Evolutionary conservation across 352 stramenopile species (phyloP), one percentile per base, ranked within the genome.

Genomic region (Globisporangium splendens): DNA sequence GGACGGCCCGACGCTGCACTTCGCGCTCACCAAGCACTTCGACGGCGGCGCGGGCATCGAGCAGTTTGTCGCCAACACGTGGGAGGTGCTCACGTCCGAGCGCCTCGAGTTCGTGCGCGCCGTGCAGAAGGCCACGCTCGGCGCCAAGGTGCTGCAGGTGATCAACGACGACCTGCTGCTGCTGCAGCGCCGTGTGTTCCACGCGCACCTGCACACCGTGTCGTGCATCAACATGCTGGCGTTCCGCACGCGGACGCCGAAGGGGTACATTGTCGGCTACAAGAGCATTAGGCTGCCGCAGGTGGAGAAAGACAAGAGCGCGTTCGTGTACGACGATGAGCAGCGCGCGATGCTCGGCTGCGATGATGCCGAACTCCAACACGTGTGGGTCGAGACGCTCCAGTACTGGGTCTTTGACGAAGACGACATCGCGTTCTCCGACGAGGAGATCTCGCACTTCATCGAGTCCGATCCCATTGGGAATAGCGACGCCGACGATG

Each of bases 391-490:
- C 28, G 50, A 58, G 14, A 57, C 57, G 20, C 53, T 63, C 14
- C 57, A 63, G 48, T 63, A 41, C 48, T 57, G 48, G 57, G 38
- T 58, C 24, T 57, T 63, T n/a, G 22, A 51, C 24, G 48, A 56
- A 1, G 56, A 55, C 14, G 24, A 48, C 46, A 8, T 35, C 28
- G 28, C 28, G 7, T 35, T 35, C 28, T 35, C 28, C 3, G 39
- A 50, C 2, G 31, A 43, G 6, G 14, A 22, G 17, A 42, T 33
- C 22, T 15, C 21, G 46, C 17, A 24, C 42, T 60, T 60, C 24
- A 44, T 18, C 3, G 42, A 52, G 8, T 20, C 24, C 12, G 46
- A 52, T 33, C 20, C 17, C 18, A 28, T 8, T 3, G 22, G 18
- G n/a, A 20, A 39, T 48, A 44, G 28, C 14, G 24, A 5, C 24